phyloP scores from a whole-genome alignment of 306 rosid genomes.

The Acacia confusa region DNA sequence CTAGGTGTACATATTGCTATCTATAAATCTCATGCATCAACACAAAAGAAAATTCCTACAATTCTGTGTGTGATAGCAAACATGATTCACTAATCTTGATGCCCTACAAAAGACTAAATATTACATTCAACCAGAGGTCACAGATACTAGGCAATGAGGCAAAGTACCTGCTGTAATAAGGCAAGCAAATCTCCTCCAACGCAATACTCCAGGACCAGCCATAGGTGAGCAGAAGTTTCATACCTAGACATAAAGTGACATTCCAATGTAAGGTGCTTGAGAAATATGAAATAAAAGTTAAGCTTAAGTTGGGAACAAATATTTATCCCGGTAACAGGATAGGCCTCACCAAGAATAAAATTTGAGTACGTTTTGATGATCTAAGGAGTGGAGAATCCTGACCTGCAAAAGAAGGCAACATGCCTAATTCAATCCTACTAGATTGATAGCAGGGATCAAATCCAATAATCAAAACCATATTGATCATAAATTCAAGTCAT shows the following conservation, averaged over 20 bases:
- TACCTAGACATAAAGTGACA: conserved; percentile 60
- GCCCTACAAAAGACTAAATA: conserved; percentile 14
- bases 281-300: neutral
- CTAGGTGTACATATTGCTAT: neutral
- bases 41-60: neutral
- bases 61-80: neutral
- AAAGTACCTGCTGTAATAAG: conserved; percentile 75
- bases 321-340: neutral
- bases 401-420: conserved; percentile 54
- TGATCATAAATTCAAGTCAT: neutral
- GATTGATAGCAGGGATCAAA: neutral
- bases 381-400: conserved; percentile 85
- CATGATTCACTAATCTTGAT: neutral
- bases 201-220: conserved; percentile 95
- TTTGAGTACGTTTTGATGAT: conserved; percentile 74
- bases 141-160: conserved; percentile 7
- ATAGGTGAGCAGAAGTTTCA: conserved; percentile 95
- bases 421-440: neutral
- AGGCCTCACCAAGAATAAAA: conserved; percentile 73
- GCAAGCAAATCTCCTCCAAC: conserved; percentile 93
- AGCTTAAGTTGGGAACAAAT: neutral
- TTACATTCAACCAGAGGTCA: conserved; percentile 1
- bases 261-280: neutral
- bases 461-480: neutral
- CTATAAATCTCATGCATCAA: neutral